Evolutionary conservation across 495 filamentous ascomycete species (phyloP), one percentile per base, ranked within the genome.

Genomic region (Talaromyces liani): DNA sequence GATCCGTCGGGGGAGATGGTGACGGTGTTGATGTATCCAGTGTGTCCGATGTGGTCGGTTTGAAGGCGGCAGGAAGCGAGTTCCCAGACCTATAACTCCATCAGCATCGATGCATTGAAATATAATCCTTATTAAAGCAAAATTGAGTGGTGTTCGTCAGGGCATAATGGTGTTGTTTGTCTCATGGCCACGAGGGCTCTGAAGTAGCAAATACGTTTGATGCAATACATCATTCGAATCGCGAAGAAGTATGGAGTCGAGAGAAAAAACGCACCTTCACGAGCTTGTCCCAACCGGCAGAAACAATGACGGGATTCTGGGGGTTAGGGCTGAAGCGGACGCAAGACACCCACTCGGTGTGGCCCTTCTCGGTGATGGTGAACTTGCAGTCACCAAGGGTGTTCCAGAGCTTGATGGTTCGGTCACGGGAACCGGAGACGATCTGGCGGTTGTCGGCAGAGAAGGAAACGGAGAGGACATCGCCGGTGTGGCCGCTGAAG

Each of bases 161-260:
- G 81, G 84, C 89, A 84, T 78, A 70, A 77, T 90, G 94, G 91
- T 86, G 77, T 67, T 81, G 76, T 80, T 96, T 88, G 90, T 99
- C 95, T 99, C 94, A 99, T 96, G 74, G 91, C 91, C 85, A 66
- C 68, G 65, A 71, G 78, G 85, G 89, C 92, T 99, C 94, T 97
- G 95, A 99, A 99, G 94, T 99, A 99, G 94, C 94, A 98, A 99
- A 98, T 99, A 99, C 92, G 92, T 93, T 79, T 75, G 71, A 87
- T 87, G 87, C 85, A 85, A 85, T 91, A 81, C 94, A 98, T 98
- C 94, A 90, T 96, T 71, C 83, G 82, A 80, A 14, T 49, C 41
- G 29, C 41, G 0, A n/a, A 24, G 53, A 10, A 18, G 18, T 24
- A n/a, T 24, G 12, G 62, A 18, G 12, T 27, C 10, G 10, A 64